Conservation (phyloP, 2,329 filamentous ascomycete species). For the Penicillium occitanis region DNA sequence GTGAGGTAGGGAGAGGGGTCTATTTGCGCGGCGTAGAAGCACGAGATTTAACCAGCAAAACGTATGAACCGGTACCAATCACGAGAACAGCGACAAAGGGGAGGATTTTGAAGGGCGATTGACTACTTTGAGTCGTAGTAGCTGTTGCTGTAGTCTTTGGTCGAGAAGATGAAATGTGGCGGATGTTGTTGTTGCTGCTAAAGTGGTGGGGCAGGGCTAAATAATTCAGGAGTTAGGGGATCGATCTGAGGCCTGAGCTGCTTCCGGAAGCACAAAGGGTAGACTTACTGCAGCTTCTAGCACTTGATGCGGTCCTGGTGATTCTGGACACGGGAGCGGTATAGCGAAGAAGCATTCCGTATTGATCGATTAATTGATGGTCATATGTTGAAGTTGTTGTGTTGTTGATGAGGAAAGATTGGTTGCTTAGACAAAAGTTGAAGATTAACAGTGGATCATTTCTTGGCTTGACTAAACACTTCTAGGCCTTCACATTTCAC, state of each 20-base stretch:
- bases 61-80: conserved; percentile 52
- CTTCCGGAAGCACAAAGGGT: neutral
- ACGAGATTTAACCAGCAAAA: conserved; percentile 52
- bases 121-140: conserved; percentile 30
- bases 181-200: conserved; percentile 11
- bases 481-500: neutral
- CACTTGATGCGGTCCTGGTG: neutral
- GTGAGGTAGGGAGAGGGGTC: too few relatives aligned
- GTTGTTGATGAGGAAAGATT: neutral
- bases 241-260: conserved; percentile 1
- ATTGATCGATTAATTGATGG: neutral
- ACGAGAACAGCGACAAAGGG: conserved; percentile 48
- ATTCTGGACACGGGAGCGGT: neutral
- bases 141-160: neutral
- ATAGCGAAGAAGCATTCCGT: conserved; percentile 4
- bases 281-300: neutral
- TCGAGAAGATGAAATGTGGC: conserved; percentile 15
- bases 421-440: neutral
- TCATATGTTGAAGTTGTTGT: neutral
- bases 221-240: conserved; percentile 12
- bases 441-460: conserved; percentile 7
- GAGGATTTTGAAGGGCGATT: conserved; percentile 43
- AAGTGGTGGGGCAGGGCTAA: conserved; percentile 16
- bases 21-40: conserved; percentile 29
- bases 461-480: neutral